Evolutionary conservation across 768 basidiomycete species (phyloP), one percentile per base, ranked within the genome.

Genomic region (Pulveroboletus sp.): DNA sequence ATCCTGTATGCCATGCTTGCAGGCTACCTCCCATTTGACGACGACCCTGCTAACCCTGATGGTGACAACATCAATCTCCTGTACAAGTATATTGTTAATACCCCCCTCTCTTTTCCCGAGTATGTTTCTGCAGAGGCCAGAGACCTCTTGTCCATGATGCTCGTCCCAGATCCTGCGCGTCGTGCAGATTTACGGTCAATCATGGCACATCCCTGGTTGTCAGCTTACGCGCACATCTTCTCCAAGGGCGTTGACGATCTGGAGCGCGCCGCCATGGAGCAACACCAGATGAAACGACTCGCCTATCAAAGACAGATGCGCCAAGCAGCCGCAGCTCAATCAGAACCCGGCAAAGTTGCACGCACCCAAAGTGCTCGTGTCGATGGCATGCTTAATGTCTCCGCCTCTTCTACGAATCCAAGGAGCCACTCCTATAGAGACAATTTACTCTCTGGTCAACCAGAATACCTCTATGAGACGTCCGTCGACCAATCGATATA

Each of bases 21-120:
- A 1, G 93, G 93, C 9, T 95, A 95, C 64, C 85, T 96, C n/a
- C 96, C 96, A 21, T 99, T 97, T 69, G 96, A 98, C 70, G 96
- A 98, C 69, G 96, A 99, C 69, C 96, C 96, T 1, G 87, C 85
- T 27, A 99, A 98, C 67, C 96, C 96, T 5, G 96, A 98, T 49
- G 96, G 96, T 51, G 95, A 99, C 73, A 98, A 99, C 73, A 99
- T 98, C 75, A 98, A 98, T 64, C 80, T 98, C 6, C 73, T 99
- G 41, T 98, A 99, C 82, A 92, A 89, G 67, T 98, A 99, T 72
- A 99, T 99, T 70, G 87, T 98, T 71, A 93, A 86, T 74, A 99
- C 96, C 1, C 89, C 89, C 9, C 83, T 98, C 53, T 89, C 91
- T 21, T 97, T 98, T 76, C 95, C 94, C n/a, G 91, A 95, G 40